Conservation (phyloP, 2,329 filamentous ascomycete species). For the Endocalyx cinctus region DNA sequence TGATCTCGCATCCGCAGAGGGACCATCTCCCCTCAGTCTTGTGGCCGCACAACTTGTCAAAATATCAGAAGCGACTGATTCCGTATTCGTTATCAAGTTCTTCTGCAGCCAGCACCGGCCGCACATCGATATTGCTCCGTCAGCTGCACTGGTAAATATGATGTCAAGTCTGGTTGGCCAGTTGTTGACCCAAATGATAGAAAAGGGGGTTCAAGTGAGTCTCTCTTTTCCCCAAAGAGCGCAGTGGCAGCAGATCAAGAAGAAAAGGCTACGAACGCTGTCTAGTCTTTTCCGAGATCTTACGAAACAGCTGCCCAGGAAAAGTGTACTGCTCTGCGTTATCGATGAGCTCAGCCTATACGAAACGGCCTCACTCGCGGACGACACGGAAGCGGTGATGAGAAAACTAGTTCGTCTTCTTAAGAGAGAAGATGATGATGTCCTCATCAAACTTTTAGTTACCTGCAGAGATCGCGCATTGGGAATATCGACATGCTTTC, state of each 20-base stretch:
- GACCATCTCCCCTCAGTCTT: constrained; percentile 8
- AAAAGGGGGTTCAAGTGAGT: constrained; percentile 3
- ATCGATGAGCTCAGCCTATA: constrained; percentile 14
- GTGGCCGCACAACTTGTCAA: constrained; percentile 9
- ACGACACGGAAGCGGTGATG: constrained; percentile 5
- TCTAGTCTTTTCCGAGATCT: constrained; percentile 8
- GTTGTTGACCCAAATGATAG: constrained; percentile 9
- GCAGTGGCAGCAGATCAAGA: constrained; percentile 6
- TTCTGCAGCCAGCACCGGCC: constrained; percentile 12
- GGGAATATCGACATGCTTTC: constrained; percentile 9
- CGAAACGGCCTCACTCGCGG: constrained; percentile 4
- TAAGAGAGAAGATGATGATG: constrained; percentile 1
- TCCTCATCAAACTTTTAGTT: constrained; percentile 13
- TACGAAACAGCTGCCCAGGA: constrained; percentile 4
- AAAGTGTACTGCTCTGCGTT: constrained; percentile 9
- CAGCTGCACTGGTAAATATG: constrained; percentile 3
- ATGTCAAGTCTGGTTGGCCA: constrained; percentile 11
- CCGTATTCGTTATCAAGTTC: constrained; percentile 9
- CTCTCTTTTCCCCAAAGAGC: constrained; percentile 5
- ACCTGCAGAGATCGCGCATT: constrained; percentile 8
- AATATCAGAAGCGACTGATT: constrained; percentile 4
- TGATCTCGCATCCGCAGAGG: constrained; percentile 8
- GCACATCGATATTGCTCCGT: neutral
- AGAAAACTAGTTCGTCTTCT: constrained; percentile 7
- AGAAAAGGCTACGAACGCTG: constrained; percentile 4